Evolutionary conservation across 2,329 filamentous ascomycete genomes (phyloP), one percentile per base, ranked within the genome.

Genomic region (Neurospora crassa): DNA sequence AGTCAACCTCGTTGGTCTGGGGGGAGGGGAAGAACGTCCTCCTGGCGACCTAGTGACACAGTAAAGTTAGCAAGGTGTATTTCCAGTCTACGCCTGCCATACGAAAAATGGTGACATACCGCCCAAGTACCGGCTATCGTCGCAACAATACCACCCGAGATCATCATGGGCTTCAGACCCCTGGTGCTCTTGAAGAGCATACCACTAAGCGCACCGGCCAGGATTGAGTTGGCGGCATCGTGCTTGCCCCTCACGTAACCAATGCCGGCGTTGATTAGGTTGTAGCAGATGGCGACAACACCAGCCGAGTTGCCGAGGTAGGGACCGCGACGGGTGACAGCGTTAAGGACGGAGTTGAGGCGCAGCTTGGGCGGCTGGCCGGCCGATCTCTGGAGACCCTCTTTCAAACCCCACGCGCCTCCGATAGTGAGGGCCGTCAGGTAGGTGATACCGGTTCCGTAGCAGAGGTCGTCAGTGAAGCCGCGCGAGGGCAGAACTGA

Each of bases 401-500:
- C 96, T 75, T 92, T 91, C 76, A 99, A 82, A 73, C 96, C 96
- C 95, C 95, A 98, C 71, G 89, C 90, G 76, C 96, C 96, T 81
- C 96, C 96, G 75, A 96, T 80, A 53, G 91, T 88, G 77, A 99
- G 85, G 7, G 92, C 96, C n/a, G 92, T 85, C 73, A 99, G 86
- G 80, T 99, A 99, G 79, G 94, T 97, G 74, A 95, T 90, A 77
- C 96, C 96, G 29, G 96, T 96, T 79, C 96, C 96, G 81, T 99
- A 99, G 84, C 96, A 98, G 72, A 99, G 89, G 81, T 99, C 96
- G 80, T 99, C 96, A 73, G 94, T 97, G 90, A 97, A 99, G 80
- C 96, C 96, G 81, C 96, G 91, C 71, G 94, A 97, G 63, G 96
- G 96, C 70, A 99, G 88, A 70, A 94, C 91, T 63, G 95, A 96